phyloP scores from a whole-genome alignment of 2,329 filamentous ascomycete genomes.

The Diaporthe sp. region DNA sequence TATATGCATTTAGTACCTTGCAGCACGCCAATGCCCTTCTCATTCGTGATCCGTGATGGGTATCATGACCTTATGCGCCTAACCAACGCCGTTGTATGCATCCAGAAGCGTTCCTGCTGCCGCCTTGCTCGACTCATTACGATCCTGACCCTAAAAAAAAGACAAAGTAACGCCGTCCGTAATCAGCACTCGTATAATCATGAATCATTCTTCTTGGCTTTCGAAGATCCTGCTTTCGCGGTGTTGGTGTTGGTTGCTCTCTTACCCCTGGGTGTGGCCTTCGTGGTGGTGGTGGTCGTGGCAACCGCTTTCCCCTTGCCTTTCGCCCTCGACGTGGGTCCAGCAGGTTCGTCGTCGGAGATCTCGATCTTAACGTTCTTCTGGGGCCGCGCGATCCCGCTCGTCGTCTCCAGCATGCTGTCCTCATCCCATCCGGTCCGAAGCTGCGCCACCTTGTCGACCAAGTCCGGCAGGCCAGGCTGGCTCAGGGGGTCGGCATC shows the following conservation, averaged over 20 bases:
- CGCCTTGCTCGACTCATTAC: background rate
- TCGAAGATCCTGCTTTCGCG: slow-evolving; percentile 33
- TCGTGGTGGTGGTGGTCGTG: slow-evolving; percentile 32
- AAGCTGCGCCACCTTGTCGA: slow-evolving; percentile 43
- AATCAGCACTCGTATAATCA: slow-evolving; percentile 38
- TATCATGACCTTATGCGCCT: slow-evolving; percentile 34
- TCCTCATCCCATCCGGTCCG: slow-evolving; percentile 49
- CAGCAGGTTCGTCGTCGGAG: slow-evolving; percentile 39
- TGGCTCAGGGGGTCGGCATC: slow-evolving; percentile 20
- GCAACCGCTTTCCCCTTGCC: slow-evolving; percentile 46
- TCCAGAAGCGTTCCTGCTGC: background rate
- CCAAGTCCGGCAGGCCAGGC: slow-evolving; percentile 38
- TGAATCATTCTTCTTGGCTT: slow-evolving; percentile 37
- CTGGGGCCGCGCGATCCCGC: slow-evolving; percentile 45
- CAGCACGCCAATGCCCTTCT: background rate
- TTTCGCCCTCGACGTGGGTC: slow-evolving; percentile 45
- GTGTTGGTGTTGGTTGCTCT: slow-evolving; percentile 35
- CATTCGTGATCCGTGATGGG: slow-evolving; percentile 33
- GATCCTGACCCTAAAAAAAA: slow-evolving; percentile 32
- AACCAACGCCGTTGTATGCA: slow-evolving; percentile 39
- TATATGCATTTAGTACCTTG: slow-evolving; percentile 24
- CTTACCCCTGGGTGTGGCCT: slow-evolving; percentile 38
- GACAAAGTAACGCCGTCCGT: slow-evolving; percentile 35
- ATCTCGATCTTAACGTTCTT: slow-evolving; percentile 47
- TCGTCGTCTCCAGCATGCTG: slow-evolving; percentile 51